phyloP scores from a whole-genome alignment of 2,329 filamentous ascomycete species.

The Sordariomycetes sp. region DNA sequence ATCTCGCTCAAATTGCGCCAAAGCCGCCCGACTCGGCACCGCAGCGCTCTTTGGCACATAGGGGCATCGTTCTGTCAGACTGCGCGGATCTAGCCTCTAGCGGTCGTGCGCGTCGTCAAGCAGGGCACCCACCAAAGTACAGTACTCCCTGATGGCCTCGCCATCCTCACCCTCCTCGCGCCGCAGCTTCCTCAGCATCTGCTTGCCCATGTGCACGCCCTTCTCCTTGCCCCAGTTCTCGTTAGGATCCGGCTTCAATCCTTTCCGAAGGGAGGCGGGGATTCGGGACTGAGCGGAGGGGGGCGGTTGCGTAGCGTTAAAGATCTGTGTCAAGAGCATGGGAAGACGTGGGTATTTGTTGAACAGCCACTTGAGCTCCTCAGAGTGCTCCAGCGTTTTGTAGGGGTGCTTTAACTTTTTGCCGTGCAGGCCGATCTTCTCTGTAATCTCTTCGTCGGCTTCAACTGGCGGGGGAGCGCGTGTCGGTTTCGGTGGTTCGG shows the following conservation, averaged over 20 bases:
- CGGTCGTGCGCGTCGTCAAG: too few species aligned
- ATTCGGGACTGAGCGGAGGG: constrained; percentile 15
- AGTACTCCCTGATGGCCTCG: constrained; percentile 52
- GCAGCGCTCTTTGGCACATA: too few species aligned
- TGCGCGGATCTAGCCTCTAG: too few species aligned
- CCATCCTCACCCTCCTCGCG: constrained; percentile 42
- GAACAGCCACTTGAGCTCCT: constrained; percentile 41
- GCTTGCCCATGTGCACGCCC: constrained; percentile 46
- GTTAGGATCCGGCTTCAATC: constrained; percentile 19
- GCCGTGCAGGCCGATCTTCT: not conserved
- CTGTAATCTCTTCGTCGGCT: constrained; percentile 9
- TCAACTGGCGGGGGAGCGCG: constrained; percentile 6
- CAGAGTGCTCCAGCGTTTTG: constrained; percentile 34
- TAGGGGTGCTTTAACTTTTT: not conserved
- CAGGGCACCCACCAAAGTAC: too few species aligned
- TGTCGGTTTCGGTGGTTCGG: constrained; percentile 15
- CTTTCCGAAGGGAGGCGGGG: constrained; percentile 21
- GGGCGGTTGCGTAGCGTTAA: constrained; percentile 35
- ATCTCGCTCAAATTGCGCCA: too few species aligned
- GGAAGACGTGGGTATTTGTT: constrained; percentile 40
- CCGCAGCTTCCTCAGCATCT: constrained; percentile 41
- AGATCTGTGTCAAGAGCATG: constrained; percentile 36
- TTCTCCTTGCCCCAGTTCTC: constrained; percentile 46
- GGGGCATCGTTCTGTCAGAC: too few species aligned
- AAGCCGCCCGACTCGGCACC: too few species aligned